A percentile compares a stretch with the other conserved stretches of the same genome.
phyloP scores from a whole-genome alignment of 805 yeast genomes.

The Barnettozyma populi region DNA sequence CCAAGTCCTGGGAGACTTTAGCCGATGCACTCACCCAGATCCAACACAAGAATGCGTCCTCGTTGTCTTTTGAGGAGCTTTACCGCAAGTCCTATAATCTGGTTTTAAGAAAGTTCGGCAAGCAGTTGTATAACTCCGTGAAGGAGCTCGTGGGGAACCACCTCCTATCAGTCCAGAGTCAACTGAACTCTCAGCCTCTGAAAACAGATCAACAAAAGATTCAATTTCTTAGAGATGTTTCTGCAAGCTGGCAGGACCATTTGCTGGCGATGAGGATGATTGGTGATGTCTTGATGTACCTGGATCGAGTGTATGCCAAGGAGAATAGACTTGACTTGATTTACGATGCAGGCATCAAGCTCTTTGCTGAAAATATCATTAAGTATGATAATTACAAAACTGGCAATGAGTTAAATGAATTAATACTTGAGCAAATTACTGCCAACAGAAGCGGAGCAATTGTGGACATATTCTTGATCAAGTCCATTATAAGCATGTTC shows the following conservation, averaged over 20 bases:
- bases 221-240: constrained; percentile 33
- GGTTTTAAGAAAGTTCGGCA: constrained; percentile 67
- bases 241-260: constrained; percentile 61
- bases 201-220: constrained; percentile 11
- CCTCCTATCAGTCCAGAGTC: constrained; percentile 29
- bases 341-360: constrained; percentile 66
- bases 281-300: constrained; percentile 78
- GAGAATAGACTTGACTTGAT: constrained; percentile 58
- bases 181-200: constrained; percentile 14
- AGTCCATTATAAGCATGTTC: constrained; percentile 62
- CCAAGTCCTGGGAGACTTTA: constrained; percentile 60
- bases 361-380: constrained; percentile 59
- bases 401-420: constrained; percentile 43
- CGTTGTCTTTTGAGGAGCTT: constrained; percentile 74
- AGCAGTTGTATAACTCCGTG: constrained; percentile 58
- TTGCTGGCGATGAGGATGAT: constrained; percentile 68
- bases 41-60: constrained; percentile 63
- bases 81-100: constrained; percentile 75
- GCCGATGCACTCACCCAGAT: constrained; percentile 68
- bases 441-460: constrained; percentile 52
- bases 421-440: constrained; percentile 50
- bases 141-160: constrained; percentile 41
- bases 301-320: constrained; percentile 79
- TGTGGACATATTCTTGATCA: constrained; percentile 52
- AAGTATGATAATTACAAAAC: constrained; percentile 43